These are phyloP conservation scores for Trichoderma simmonsii DNA, from an alignment of 2,329 filamentous ascomycete genomes.

Conservation along the genomic window DNA sequence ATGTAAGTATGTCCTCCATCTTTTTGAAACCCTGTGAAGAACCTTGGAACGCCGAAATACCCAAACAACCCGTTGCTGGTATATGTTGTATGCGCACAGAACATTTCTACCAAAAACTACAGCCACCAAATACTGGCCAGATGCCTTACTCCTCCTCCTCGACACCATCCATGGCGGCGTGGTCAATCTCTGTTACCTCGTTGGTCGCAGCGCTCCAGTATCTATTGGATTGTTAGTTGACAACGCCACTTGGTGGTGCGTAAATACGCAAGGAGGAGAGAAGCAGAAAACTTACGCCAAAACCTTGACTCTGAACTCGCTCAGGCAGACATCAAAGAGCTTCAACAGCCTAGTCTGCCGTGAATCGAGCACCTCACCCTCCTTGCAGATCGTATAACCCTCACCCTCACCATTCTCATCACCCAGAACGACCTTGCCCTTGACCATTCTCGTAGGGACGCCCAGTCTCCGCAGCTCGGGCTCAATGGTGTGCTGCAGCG, in stretches of 20 bases:
- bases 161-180: slow-evolving; percentile 39
- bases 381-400: slow-evolving; percentile 76
- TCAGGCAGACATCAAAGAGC: slow-evolving; percentile 85
- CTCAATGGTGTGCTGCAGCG: slow-evolving; percentile 83
- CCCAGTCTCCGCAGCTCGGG: slow-evolving; percentile 85
- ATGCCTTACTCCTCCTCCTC: slow-evolving; percentile 23
- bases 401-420: slow-evolving; percentile 51
- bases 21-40: slow-evolving; percentile 28
- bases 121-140: slow-evolving; percentile 10
- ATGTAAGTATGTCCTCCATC: slow-evolving; percentile 23
- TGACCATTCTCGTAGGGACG: slow-evolving; percentile 83
- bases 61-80: slow-evolving; percentile 33
- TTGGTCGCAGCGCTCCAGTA: slow-evolving; percentile 61
- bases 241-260: background rate
- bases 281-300: slow-evolving; percentile 56
- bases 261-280: background rate
- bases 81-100: slow-evolving; percentile 34
- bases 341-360: slow-evolving; percentile 92
- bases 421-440: slow-evolving; percentile 78
- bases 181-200: slow-evolving; percentile 55
- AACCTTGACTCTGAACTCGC: slow-evolving; percentile 82
- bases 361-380: slow-evolving; percentile 82
- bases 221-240: slow-evolving; percentile 30
- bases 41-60: slow-evolving; percentile 36
- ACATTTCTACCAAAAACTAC: slow-evolving; percentile 20